These are phyloP conservation scores for Ajuga reptans DNA, from an alignment of 305 asterid species.

Conservation along the genomic window DNA sequence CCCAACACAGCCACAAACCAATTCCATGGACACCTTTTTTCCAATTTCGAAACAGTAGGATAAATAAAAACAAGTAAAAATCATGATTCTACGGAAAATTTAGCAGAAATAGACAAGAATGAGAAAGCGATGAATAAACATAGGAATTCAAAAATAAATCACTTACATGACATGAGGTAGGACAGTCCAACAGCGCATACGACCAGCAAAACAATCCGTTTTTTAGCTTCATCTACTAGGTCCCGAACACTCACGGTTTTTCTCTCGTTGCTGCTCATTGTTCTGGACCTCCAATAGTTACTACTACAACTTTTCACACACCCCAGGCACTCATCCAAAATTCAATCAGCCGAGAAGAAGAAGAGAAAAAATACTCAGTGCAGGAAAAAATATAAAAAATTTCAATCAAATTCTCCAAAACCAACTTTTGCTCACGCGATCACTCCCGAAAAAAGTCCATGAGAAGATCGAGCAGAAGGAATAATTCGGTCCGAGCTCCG, in stretches of 20 bases:
- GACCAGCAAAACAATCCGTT: conserved; percentile 41
- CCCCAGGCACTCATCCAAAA: conserved; percentile 24
- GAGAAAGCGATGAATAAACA: conserved; percentile 8
- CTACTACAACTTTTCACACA: conserved; percentile 19
- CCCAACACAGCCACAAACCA: background rate
- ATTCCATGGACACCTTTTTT: background rate
- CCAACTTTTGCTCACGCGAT: conserved; percentile 24
- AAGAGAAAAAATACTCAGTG: background rate
- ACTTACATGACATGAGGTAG: conserved; percentile 59
- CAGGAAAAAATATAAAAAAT: background rate
- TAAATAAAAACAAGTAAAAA: background rate
- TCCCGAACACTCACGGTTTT: conserved; percentile 36
- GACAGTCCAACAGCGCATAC: conserved; percentile 52
- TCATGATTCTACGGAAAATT: conserved; percentile 11
- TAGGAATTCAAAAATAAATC: background rate
- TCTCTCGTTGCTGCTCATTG: conserved; percentile 42
- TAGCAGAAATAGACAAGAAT: background rate
- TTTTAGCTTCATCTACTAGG: conserved; percentile 56
- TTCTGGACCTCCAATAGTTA: conserved; percentile 17
- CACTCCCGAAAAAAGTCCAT: conserved; percentile 4
- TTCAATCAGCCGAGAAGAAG: conserved; percentile 11
- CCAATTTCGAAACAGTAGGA: conserved; percentile 6
- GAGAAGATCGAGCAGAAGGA: conserved; percentile 7
- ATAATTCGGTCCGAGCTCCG: conserved; percentile 7
- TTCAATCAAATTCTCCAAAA: conserved; percentile 19